Evolutionary conservation across 2,329 filamentous ascomycete species (phyloP).

Genomic region (Exophiala spinifera): DNA sequence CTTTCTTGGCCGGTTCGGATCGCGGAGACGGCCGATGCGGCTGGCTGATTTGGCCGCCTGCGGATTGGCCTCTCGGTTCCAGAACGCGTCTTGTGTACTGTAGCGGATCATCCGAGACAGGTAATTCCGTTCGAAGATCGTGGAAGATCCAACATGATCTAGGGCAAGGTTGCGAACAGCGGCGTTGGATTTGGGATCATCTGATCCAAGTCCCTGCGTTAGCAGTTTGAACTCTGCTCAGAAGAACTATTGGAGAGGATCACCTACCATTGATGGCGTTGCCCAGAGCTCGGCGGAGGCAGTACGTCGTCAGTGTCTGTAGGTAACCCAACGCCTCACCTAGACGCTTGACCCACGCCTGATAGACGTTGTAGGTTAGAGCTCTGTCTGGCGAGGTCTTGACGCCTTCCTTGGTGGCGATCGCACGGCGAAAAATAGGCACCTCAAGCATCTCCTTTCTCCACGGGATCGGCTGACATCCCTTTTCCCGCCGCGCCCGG

Average conservation of each 20-base stretch:
- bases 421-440: slow-evolving; percentile 1
- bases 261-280: slow-evolving; percentile 5
- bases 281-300: slow-evolving; percentile 1
- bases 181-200: slow-evolving; percentile 4
- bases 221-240: background rate
- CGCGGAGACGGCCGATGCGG: slow-evolving; percentile 7
- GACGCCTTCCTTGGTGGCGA: slow-evolving; percentile 3
- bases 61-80: background rate
- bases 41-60: background rate
- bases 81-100: slow-evolving; percentile 3
- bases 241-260: background rate
- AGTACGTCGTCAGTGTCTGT: slow-evolving; percentile 3
- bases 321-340: slow-evolving; percentile 3
- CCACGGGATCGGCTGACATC: slow-evolving; percentile 4
- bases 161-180: slow-evolving; percentile 2
- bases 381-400: slow-evolving; percentile 1
- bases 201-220: background rate
- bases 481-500: background rate
- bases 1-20: slow-evolving; percentile 5
- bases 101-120: slow-evolving; percentile 6
- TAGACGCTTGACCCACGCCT: slow-evolving; percentile 5
- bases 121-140: slow-evolving; percentile 8
- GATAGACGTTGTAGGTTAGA: slow-evolving; percentile 4
- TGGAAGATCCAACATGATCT: slow-evolving; percentile 1
- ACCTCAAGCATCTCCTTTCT: slow-evolving; percentile 4